Conservation (phyloP, 495 filamentous ascomycete species). For the Xylaria cubensis region DNA sequence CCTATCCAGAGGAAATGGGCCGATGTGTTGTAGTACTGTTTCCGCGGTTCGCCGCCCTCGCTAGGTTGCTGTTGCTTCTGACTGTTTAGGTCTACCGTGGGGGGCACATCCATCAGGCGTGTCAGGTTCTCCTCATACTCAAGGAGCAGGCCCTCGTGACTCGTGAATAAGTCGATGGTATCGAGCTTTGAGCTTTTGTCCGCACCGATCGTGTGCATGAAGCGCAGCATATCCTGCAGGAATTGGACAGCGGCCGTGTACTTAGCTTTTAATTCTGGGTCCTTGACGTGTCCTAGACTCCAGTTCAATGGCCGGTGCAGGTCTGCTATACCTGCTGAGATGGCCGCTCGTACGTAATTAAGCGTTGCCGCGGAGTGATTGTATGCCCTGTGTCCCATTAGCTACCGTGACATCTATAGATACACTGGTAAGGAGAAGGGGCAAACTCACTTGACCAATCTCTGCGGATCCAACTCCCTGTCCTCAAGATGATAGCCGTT, state of each 20-base stretch:
- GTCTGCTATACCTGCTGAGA: conserved; percentile 90
- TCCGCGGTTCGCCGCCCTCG: conserved; percentile 29
- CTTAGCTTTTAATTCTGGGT: conserved; percentile 78
- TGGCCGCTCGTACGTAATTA: conserved; percentile 85
- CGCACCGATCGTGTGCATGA: conserved; percentile 95
- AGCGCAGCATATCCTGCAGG: conserved; percentile 88
- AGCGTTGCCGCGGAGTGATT: conserved; percentile 93
- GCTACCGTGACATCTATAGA: neutral
- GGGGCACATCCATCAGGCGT: conserved; percentile 72
- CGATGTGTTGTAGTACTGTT: conserved; percentile 84
- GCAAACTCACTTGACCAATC: conserved; percentile 69
- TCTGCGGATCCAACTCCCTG: conserved; percentile 76
- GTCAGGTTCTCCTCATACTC: conserved; percentile 94
- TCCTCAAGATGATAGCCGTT: conserved; percentile 82
- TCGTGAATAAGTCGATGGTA: conserved; percentile 95
- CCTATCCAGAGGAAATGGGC: conserved; percentile 98
- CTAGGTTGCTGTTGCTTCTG: neutral
- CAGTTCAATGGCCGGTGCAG: conserved; percentile 93
- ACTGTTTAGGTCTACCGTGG: conserved; percentile 24
- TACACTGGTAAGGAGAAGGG: neutral
- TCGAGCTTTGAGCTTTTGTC: conserved; percentile 83
- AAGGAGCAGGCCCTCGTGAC: conserved; percentile 91
- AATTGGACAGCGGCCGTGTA: conserved; percentile 83
- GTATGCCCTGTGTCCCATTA: conserved; percentile 68
- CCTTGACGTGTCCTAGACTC: conserved; percentile 91